These are phyloP conservation scores for Leccinum fallax DNA, from an alignment of 1,284 basidiomycete genomes.

Conservation along the genomic window DNA sequence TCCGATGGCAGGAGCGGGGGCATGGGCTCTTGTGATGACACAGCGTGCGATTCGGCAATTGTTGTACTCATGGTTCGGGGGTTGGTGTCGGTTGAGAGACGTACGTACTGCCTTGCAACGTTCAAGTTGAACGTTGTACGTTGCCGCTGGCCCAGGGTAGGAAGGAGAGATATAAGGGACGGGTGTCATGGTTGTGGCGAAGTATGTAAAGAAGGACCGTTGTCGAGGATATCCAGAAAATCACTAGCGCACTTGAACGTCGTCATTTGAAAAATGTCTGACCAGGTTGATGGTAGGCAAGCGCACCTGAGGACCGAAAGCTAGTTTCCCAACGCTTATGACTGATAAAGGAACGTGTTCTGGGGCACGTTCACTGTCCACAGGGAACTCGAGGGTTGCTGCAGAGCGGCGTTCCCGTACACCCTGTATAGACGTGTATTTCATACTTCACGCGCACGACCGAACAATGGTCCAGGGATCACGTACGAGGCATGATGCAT, in stretches of 20 bases:
- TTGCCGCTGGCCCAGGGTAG: slow-evolving; percentile 28
- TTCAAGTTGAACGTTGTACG: slow-evolving; percentile 5
- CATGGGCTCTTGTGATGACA: slow-evolving; percentile 24
- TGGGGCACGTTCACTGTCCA: slow-evolving; percentile 54
- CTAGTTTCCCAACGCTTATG: slow-evolving; percentile 75
- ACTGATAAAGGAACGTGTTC: slow-evolving; percentile 60
- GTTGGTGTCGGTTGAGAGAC: slow-evolving; percentile 19
- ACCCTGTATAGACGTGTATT: slow-evolving; percentile 29
- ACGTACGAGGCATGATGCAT: slow-evolving; percentile 15
- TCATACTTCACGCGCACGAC: slow-evolving; percentile 11
- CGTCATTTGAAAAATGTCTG: slow-evolving; percentile 1
- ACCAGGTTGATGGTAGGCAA: neutral
- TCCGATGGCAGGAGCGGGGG: slow-evolving; percentile 61
- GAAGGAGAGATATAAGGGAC: slow-evolving; percentile 53
- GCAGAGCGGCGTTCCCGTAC: slow-evolving; percentile 33
- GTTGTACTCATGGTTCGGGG: slow-evolving; percentile 20
- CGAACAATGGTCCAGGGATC: neutral
- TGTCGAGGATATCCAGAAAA: slow-evolving; percentile 78
- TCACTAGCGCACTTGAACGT: slow-evolving; percentile 50
- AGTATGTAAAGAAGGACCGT: slow-evolving; percentile 61
- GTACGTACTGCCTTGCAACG: slow-evolving; percentile 11
- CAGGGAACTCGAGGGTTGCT: slow-evolving; percentile 40
- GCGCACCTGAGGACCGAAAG: slow-evolving; percentile 80
- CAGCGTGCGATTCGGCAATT: slow-evolving; percentile 17
- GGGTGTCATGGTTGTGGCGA: slow-evolving; percentile 50